Percentiles rank a stretch among this genome's conserved stretches.
phyloP scores from a whole-genome alignment of 306 rosid genomes.

The Cicer bijugum region DNA sequence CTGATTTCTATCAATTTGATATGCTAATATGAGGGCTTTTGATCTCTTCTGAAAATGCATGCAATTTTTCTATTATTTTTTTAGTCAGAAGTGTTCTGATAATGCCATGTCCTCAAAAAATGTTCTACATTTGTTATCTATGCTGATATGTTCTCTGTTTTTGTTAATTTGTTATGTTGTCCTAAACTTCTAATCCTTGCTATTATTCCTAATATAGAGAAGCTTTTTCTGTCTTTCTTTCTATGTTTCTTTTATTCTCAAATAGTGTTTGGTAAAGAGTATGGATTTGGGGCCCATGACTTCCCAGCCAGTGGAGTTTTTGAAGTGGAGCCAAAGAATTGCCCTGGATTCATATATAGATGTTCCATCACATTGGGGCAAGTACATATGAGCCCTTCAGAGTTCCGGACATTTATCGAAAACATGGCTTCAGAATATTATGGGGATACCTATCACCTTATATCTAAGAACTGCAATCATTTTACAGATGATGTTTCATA shows the following conservation, averaged over 20 bases:
- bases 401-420: conserved; percentile 75
- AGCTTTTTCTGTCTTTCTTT: neutral
- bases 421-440: conserved; percentile 78
- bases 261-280: conserved; percentile 92
- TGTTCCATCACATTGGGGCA: conserved; percentile 74
- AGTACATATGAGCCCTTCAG: conserved; percentile 57
- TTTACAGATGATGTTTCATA: conserved; percentile 76
- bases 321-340: conserved; percentile 87
- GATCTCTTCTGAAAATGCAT: conserved; percentile 21
- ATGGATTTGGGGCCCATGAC: conserved; percentile 96
- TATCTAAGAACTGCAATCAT: conserved; percentile 95
- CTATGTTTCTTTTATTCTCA: conserved; percentile 14
- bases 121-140: conserved; percentile 23
- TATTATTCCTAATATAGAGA: conserved; percentile 30
- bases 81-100: conserved; percentile 15
- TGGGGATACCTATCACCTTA: conserved; percentile 96
- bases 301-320: conserved; percentile 93
- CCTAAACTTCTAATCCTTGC: conserved; percentile 16
- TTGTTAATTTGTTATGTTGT: conserved; percentile 10
- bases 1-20: conserved; percentile 10
- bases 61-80: conserved; percentile 5
- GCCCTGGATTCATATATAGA: conserved; percentile 89
- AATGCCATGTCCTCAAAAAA: conserved; percentile 10
- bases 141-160: conserved; percentile 3
- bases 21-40: neutral